Evolutionary conservation across 2,329 filamentous ascomycete genomes (phyloP).

Genomic region (Calonectria multiphialidica): DNA sequence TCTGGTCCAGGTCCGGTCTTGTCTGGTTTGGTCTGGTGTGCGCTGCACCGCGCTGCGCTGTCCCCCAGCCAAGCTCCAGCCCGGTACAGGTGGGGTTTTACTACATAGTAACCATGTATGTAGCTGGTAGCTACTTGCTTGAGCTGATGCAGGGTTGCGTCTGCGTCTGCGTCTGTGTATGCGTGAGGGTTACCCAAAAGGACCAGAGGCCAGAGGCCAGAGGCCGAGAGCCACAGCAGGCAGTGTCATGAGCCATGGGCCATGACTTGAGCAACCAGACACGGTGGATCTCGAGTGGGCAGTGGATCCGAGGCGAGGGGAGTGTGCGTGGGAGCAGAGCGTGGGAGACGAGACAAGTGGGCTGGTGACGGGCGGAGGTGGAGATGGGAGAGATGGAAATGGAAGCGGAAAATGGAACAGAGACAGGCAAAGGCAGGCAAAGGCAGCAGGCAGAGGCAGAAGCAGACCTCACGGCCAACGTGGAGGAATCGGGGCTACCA

Average conservation of each 20-base stretch:
- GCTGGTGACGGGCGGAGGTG: conserved; percentile 5
- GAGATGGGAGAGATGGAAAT: background rate
- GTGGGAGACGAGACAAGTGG: conserved; percentile 8
- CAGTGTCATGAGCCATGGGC: conserved; percentile 6
- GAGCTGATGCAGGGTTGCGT: conserved; percentile 22
- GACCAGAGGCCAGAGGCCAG: conserved; percentile 4
- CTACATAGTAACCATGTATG: background rate
- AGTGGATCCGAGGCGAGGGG: conserved; percentile 10
- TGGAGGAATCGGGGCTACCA: background rate
- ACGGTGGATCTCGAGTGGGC: conserved; percentile 2
- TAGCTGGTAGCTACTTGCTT: conserved; percentile 1
- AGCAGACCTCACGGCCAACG: background rate
- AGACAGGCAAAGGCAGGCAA: background rate
- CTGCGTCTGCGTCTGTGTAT: background rate
- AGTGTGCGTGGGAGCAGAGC: conserved; percentile 16
- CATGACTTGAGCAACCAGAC: background rate
- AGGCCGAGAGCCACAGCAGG: conserved; percentile 6
- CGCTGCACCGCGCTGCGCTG: background rate
- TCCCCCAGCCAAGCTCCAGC: conserved; percentile 9
- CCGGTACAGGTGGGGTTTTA: conserved; percentile 15
- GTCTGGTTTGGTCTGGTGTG: background rate
- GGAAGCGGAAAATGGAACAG: background rate
- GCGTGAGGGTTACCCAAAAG: background rate
- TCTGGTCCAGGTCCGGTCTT: too few relatives aligned
- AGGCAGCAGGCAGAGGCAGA: too few relatives aligned